Conservation (phyloP, 495 filamentous ascomycete species). For the Haplographium delicatum region DNA sequence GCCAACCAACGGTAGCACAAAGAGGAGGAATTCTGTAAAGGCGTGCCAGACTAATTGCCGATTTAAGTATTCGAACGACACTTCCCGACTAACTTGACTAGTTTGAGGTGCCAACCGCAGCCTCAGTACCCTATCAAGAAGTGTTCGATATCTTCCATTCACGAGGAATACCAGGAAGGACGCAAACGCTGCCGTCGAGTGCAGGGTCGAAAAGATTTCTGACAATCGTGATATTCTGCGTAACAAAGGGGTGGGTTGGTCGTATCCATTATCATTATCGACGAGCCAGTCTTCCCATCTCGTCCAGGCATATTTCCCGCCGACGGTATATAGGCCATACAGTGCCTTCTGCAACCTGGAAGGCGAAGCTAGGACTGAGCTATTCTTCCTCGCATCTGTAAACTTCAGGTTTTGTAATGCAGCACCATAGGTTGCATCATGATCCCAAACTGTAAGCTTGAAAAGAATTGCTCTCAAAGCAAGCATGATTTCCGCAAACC, state of each 20-base stretch:
- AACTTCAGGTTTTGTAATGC: slow-evolving; percentile 87
- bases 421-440: slow-evolving; percentile 91
- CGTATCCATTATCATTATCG: slow-evolving; percentile 65
- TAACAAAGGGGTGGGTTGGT: slow-evolving; percentile 49
- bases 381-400: slow-evolving; percentile 69
- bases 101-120: slow-evolving; percentile 81
- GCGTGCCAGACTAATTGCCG: slow-evolving; percentile 98
- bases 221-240: slow-evolving; percentile 62
- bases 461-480: slow-evolving; percentile 75
- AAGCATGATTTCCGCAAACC: slow-evolving; percentile 78
- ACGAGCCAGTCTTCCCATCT: slow-evolving; percentile 87
- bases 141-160: slow-evolving; percentile 84
- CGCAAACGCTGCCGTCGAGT: slow-evolving; percentile 72
- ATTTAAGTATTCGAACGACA: slow-evolving; percentile 96
- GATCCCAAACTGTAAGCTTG: slow-evolving; percentile 95
- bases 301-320: slow-evolving; percentile 80
- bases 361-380: slow-evolving; percentile 52
- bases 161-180: slow-evolving; percentile 88
- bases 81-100: slow-evolving; percentile 77
- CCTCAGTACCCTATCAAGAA: slow-evolving; percentile 80
- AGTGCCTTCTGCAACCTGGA: slow-evolving; percentile 73
- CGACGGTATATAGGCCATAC: slow-evolving; percentile 82
- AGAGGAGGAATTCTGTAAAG: slow-evolving; percentile 96
- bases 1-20: slow-evolving; percentile 88
- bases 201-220: slow-evolving; percentile 58